Conservation (phyloP, 495 filamentous ascomycete species). For the Neurospora tetrasperma region DNA sequence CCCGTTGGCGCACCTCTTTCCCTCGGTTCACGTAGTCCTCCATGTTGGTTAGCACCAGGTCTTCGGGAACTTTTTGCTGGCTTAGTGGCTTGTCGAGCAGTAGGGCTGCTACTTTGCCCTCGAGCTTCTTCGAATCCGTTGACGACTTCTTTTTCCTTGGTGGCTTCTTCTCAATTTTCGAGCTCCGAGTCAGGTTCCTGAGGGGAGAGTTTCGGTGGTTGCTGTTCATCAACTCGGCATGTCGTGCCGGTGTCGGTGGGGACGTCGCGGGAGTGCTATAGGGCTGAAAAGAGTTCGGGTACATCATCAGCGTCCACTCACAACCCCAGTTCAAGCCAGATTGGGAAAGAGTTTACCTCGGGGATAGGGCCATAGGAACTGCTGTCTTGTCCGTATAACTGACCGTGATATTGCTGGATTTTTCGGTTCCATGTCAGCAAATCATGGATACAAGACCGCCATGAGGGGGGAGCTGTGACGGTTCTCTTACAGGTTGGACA, state of each 20-base stretch:
- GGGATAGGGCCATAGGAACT: conserved; percentile 23
- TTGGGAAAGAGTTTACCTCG: conserved; percentile 8
- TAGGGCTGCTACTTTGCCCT: conserved; percentile 33
- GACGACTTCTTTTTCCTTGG: conserved; percentile 30
- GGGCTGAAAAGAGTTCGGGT: conserved; percentile 15
- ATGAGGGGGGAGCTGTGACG: background rate
- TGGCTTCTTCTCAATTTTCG: conserved; percentile 26
- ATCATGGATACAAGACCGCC: background rate
- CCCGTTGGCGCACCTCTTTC: conserved; percentile 49
- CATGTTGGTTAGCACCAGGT: conserved; percentile 60
- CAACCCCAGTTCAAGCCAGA: background rate
- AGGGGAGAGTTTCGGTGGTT: conserved; percentile 3
- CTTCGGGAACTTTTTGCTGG: conserved; percentile 45
- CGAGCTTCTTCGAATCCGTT: background rate
- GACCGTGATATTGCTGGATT: conserved; percentile 23
- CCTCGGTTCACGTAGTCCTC: conserved; percentile 69
- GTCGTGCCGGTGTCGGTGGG: conserved; percentile 35
- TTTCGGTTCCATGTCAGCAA: conserved; percentile 6
- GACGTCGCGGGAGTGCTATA: conserved; percentile 44
- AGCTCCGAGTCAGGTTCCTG: conserved; percentile 14
- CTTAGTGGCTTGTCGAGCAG: conserved; percentile 63
- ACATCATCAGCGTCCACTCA: conserved; percentile 7
- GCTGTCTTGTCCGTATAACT: conserved; percentile 27
- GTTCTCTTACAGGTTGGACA: conserved; percentile 13
- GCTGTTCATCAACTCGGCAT: conserved; percentile 21